phyloP scores from a whole-genome alignment of 768 basidiomycete genomes.

The Rhodotorula babjevae region DNA sequence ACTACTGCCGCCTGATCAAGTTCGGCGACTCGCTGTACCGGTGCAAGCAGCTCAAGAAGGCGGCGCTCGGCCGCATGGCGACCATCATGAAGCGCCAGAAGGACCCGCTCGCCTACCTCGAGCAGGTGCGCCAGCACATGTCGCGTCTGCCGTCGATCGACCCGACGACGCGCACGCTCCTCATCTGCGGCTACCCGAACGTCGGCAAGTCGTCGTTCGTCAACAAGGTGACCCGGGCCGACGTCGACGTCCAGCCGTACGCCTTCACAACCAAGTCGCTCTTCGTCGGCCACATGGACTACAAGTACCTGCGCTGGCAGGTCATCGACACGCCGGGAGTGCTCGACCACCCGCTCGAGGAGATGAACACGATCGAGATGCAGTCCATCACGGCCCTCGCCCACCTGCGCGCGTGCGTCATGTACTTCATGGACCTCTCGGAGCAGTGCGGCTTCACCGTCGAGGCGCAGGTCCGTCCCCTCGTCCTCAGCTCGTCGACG shows the following conservation, averaged over 20 bases:
- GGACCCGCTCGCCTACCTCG: slow-evolving; percentile 94
- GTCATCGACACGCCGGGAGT: slow-evolving; percentile 99
- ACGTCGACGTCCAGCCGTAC: slow-evolving; percentile 98
- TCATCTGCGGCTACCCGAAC: slow-evolving; percentile 98
- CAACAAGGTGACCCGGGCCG: slow-evolving; percentile 98
- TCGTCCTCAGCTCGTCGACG: background rate
- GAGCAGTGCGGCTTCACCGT: slow-evolving; percentile 98
- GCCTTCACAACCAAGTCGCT: slow-evolving; percentile 99
- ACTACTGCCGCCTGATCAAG: slow-evolving; percentile 92
- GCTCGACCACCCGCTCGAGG: slow-evolving; percentile 94
- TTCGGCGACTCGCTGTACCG: slow-evolving; percentile 97
- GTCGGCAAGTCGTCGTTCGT: slow-evolving; percentile 99
- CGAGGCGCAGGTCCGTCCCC: slow-evolving; percentile 74
- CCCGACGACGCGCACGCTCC: slow-evolving; percentile 92
- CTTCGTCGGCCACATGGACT: slow-evolving; percentile 97
- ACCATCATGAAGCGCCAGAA: slow-evolving; percentile 98
- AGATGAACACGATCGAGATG: slow-evolving; percentile 99
- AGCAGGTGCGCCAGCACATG: slow-evolving; percentile 98
- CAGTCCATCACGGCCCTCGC: slow-evolving; percentile 98
- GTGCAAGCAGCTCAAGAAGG: slow-evolving; percentile 96
- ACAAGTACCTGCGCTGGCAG: slow-evolving; percentile 99
- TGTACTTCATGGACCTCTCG: slow-evolving; percentile 98
- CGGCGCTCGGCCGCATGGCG: slow-evolving; percentile 98
- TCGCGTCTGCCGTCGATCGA: slow-evolving; percentile 97
- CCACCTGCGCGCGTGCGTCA: slow-evolving; percentile 83